Evolutionary conservation across 768 basidiomycete species (phyloP), one percentile per base, ranked within the genome.

Genomic region (Xerocomus brunneocitrinus): DNA sequence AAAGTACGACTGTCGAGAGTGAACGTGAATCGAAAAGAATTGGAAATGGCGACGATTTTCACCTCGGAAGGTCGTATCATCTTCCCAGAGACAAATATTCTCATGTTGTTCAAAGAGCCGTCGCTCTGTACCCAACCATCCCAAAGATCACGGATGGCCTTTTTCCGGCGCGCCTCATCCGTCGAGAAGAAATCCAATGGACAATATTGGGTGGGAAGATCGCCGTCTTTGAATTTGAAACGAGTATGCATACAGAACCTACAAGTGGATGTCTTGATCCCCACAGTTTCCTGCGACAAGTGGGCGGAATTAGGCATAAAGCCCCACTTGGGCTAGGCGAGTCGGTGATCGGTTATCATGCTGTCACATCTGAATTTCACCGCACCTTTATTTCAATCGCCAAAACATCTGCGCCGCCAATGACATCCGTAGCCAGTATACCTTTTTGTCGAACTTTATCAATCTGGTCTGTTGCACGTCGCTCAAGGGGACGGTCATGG

Each of bases 381-480:
- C 67, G 56, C 54, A 91, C 95, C 83, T 98, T 98, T 69, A 98
- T 91, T 73, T 98, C 95, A 4, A 97, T 79, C 3, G 87, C 82
- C 42, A 93, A 69, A 5, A 66, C 55, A 45, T 79, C 80, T 46
- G 75, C 59, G 8, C 80, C 78, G 30, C 85, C 81, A 9, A 94
- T 77, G 34, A 94, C 79, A 71, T 98, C 87, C 8, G 89, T 87
- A 16, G 90, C 91, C 39, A 97, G 71, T 8, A 91, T 76, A 8
- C 79, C 92, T 51, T 79, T 84, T 40, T 54, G 70, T 43, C 74
- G 73, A 5, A 61, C 61, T 19, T 76, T 58, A 62, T 94, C 89
- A 36, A 94, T 80, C 40, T 64, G 68, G 63, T 85, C 87, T 55
- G 70, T 77, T 31, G 58, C 66, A 51, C 76, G 75, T 58, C 94